Evolutionary conservation across 2,329 filamentous ascomycete species (phyloP), one percentile per base, ranked within the genome.

Genomic region (Trichophyton simii): DNA sequence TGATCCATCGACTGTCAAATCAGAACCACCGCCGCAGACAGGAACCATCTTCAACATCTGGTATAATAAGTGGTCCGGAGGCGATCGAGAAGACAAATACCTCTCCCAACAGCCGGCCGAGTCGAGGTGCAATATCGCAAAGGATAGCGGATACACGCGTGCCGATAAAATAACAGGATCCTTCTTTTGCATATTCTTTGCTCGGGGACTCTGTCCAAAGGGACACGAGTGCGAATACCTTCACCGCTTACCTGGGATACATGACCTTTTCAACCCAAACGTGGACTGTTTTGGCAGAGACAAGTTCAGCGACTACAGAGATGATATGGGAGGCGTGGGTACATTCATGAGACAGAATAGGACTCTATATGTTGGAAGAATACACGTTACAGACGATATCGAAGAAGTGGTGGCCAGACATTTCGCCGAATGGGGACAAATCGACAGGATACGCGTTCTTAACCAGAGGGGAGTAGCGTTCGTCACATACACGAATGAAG

Each of bases 11-110:
- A 86, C 86, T 50, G 83, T 95, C 76, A 89, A 87, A 68, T 87
- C 87, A 38, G 90, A 96, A 68, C 87, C 89, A 3, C 90, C 91
- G 15, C 88, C 89, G 1, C 91, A 97, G 70, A 97, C 92, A 0
- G 94, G 94, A 60, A 95, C 89, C 0, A 90, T 91, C 62, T 99
- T 94, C 81, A 99, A 99, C 75, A 95, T 95, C 70, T 96, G 91
- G 92, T 96, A 96, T 77, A 96, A 96, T 78, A 97, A 96, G 76
- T 97, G 92, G 91, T 88, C 87, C 0, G 94, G 94, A 66, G 94
- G 94, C 70, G 94, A 99, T 75, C 84, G 91, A 63, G 92, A 97
- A 71, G 91, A 95, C 78, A 90, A 91, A 68, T 91, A 92, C 70
- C 82, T 91, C 3, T 89, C 87, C 41, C 87, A 96, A 71, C 88